Percentiles rank a stretch among this genome's conserved stretches.
Evolutionary conservation across 192 early-diverging fungal species (phyloP).

Genomic region (Coemansia sp.): DNA sequence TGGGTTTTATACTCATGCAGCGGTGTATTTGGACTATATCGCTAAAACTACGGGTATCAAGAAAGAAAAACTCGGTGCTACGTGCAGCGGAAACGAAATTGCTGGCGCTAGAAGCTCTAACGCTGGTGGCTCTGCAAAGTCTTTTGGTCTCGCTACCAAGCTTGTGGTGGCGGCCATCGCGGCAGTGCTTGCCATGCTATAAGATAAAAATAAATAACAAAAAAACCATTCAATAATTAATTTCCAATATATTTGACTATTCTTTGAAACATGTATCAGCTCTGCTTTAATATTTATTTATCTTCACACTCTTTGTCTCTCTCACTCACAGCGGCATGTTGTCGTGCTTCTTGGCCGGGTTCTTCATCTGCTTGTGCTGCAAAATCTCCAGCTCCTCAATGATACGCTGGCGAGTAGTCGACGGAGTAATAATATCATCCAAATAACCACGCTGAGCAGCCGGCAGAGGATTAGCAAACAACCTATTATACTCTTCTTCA

Average conservation of each 20-base stretch:
- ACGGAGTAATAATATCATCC: slow-evolving; percentile 77
- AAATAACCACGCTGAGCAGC: slow-evolving; percentile 88
- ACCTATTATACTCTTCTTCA: slow-evolving; percentile 84
- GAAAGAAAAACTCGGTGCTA: slow-evolving; percentile 15
- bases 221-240: no score
- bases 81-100: slow-evolving; percentile 33
- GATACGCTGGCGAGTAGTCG: slow-evolving; percentile 72
- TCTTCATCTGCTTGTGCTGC: slow-evolving; percentile 70
- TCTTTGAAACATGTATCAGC: no score
- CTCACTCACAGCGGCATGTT: slow-evolving; percentile 80
- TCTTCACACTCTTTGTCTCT: background rate
- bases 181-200: no score
- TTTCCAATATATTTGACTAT: no score
- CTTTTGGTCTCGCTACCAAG: no score
- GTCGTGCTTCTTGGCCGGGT: slow-evolving; percentile 93
- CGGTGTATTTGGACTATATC: slow-evolving; percentile 47
- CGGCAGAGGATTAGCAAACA: slow-evolving; percentile 93
- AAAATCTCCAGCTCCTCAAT: slow-evolving; percentile 88
- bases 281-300: no score
- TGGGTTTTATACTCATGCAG: slow-evolving; percentile 55
- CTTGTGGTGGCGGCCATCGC: background rate
- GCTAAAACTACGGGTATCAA: slow-evolving; percentile 40
- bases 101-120: slow-evolving; percentile 10
- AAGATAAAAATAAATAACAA: background rate
- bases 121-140: background rate